Evolutionary conservation across 345 rosid species (phyloP).

Genomic region (Camelina sativa): DNA sequence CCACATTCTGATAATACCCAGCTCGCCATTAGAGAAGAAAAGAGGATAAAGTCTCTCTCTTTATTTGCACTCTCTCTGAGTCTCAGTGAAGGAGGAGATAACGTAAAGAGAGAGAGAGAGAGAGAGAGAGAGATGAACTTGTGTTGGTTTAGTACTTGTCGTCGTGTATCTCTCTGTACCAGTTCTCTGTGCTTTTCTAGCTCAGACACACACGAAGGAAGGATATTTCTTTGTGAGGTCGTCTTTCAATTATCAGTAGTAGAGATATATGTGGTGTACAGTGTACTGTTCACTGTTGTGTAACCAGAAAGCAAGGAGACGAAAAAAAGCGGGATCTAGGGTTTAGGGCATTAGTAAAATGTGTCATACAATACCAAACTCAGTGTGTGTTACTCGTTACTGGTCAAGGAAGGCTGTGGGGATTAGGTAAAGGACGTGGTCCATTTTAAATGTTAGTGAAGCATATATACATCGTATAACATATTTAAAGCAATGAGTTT

Average conservation of each 20-base stretch:
- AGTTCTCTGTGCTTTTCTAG: slow-evolving; percentile 21
- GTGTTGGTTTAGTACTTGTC: slow-evolving; percentile 25
- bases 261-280: neutral
- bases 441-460: too few relatives aligned
- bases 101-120: slow-evolving; percentile 8
- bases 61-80: neutral
- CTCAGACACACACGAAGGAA: slow-evolving; percentile 9
- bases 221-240: neutral
- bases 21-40: slow-evolving; percentile 58
- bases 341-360: neutral
- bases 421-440: neutral
- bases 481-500: too few relatives aligned
- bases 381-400: neutral
- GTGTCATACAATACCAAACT: neutral
- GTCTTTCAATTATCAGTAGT: neutral
- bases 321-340: slow-evolving; percentile 12
- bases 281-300: neutral
- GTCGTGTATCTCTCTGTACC: slow-evolving; percentile 32
- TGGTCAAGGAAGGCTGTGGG: neutral
- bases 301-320: slow-evolving; percentile 4
- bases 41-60: slow-evolving; percentile 15
- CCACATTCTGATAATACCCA: slow-evolving; percentile 69
- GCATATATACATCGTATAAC: too few relatives aligned
- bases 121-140: slow-evolving; percentile 10
- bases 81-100: slow-evolving; percentile 22